Evolutionary conservation across 1,284 basidiomycete species (phyloP).

Genomic region (Papiliotrema fonsecae): DNA sequence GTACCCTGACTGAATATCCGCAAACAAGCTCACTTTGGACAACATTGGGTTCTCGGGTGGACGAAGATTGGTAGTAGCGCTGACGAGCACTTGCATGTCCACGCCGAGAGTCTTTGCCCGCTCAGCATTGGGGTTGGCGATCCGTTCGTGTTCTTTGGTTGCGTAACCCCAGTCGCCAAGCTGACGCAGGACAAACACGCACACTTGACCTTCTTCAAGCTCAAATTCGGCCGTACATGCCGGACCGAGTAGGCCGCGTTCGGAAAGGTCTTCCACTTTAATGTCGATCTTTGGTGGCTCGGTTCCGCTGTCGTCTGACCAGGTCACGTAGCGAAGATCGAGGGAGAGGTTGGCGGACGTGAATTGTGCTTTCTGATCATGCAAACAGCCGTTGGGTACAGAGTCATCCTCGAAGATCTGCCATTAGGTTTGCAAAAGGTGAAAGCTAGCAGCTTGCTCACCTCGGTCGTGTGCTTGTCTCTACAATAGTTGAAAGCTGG

Average conservation of each 20-base stretch:
- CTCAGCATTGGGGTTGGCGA: conserved; percentile 36
- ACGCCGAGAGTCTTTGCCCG: conserved; percentile 53
- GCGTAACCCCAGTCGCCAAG: conserved; percentile 37
- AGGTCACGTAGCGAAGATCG: conserved; percentile 67
- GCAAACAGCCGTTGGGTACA: conserved; percentile 34
- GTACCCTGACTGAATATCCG: background rate
- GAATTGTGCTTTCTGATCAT: conserved; percentile 66
- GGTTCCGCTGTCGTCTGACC: conserved; percentile 50
- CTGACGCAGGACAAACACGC: conserved; percentile 75
- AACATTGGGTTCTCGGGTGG: conserved; percentile 59
- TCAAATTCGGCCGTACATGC: conserved; percentile 49
- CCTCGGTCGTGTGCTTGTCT: conserved; percentile 61
- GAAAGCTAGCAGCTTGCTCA: conserved; percentile 11
- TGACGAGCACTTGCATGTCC: conserved; percentile 52
- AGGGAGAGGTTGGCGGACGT: conserved; percentile 58
- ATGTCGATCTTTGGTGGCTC: conserved; percentile 57
- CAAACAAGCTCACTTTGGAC: conserved; percentile 52
- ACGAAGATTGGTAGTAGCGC: conserved; percentile 54
- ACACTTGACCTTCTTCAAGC: conserved; percentile 72
- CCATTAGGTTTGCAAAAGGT: background rate
- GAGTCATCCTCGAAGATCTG: conserved; percentile 52
- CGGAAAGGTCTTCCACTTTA: conserved; percentile 42
- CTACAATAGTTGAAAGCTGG: conserved; percentile 91
- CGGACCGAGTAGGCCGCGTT: conserved; percentile 36
- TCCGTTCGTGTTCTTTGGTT: conserved; percentile 27